Base-by-base conservation (phyloP, 805 yeast species). In the Monosporozyma yasuniensis region DNA sequence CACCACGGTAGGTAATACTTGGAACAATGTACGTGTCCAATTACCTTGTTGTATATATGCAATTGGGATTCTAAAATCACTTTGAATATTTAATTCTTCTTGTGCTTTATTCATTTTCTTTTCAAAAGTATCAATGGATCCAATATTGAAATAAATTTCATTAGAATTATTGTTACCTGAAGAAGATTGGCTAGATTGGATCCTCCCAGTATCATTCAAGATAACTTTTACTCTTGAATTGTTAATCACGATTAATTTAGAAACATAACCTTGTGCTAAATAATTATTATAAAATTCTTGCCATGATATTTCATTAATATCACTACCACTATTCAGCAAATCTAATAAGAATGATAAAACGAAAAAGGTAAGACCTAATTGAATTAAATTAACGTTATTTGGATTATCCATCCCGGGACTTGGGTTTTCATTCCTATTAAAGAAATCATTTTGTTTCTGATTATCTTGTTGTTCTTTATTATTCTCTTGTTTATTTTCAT, bases 91-190 rank as follows among this genome's bases (percentile, higher is more conserved):
- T 48, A 80, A 73, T 52, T 81, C 84, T 43, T 80, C 80, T 67
- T 89, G 96, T 11, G 89, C 88, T 35, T 76, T 78, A 52, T 80
- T 83, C 51, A 93, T 71, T 58, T 82, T 83, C 48, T 79, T 80
- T 67, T 93, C 99, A 67, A 93, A 93, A 30, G 81, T 74, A 48
- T 89, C 97, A 21, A 90, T 80, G 1, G 95, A 84, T 9, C 99
- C 99, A 59, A 93, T 87, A 12, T 81, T 78, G 72, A 93, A 93
- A 57, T 68, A 77, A 46, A 72, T 74, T 22, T 67, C 67, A 5
- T 72, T 70, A 42, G 61, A 65, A 4, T 61, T 61, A 9, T 71
- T n/a, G n/a, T n/a, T 61, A 30, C 38, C 46, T 21, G 42, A 11
- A 27, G 27, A 39, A 39, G 27, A 21, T 39, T 19, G 27, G 12